Percentiles rank a stretch among this genome's conserved stretches.
Evolutionary conservation across 1,284 basidiomycete species (phyloP).

Genomic region (Entoloma clypeatum): DNA sequence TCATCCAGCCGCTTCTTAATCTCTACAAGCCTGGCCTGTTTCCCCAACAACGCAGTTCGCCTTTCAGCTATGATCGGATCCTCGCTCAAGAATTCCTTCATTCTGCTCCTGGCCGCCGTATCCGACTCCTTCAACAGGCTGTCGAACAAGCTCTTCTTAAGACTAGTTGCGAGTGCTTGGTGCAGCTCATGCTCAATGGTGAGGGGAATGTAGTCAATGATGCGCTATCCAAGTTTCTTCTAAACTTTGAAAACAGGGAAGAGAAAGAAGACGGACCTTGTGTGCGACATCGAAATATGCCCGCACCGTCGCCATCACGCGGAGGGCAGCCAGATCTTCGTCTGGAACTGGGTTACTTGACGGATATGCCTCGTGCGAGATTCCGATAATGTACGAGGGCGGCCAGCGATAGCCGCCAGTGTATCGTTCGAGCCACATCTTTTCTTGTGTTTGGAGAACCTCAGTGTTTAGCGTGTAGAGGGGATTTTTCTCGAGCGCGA

Average conservation of each 20-base stretch:
- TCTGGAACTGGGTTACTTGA: constrained; percentile 6
- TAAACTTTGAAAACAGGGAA: background rate
- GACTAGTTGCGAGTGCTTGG: constrained; percentile 32
- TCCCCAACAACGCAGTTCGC: constrained; percentile 30
- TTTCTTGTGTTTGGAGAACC: constrained; percentile 15
- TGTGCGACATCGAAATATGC: constrained; percentile 50
- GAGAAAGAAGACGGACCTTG: constrained; percentile 30
- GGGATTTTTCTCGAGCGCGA: constrained; percentile 22
- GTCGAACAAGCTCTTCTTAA: constrained; percentile 40
- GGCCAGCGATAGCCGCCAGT: background rate
- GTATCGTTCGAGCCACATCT: constrained; percentile 20
- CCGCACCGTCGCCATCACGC: constrained; percentile 48
- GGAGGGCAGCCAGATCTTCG: constrained; percentile 36
- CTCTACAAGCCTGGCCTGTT: constrained; percentile 27
- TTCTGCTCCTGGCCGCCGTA: constrained; percentile 17
- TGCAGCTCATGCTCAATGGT: constrained; percentile 49
- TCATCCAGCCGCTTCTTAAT: constrained; percentile 35
- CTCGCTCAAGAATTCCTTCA: constrained; percentile 40
- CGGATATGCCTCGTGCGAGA: no score
- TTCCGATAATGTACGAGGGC: no score
- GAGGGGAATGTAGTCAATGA: constrained; percentile 50
- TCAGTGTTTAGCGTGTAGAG: constrained; percentile 26
- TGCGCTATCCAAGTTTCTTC: constrained; percentile 36
- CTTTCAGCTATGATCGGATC: constrained; percentile 33
- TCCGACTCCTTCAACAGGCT: constrained; percentile 25